Evolutionary conservation across 148 eudicot species (phyloP), one percentile per base, ranked within the genome.

Genomic region (Rhododendron henanense): DNA sequence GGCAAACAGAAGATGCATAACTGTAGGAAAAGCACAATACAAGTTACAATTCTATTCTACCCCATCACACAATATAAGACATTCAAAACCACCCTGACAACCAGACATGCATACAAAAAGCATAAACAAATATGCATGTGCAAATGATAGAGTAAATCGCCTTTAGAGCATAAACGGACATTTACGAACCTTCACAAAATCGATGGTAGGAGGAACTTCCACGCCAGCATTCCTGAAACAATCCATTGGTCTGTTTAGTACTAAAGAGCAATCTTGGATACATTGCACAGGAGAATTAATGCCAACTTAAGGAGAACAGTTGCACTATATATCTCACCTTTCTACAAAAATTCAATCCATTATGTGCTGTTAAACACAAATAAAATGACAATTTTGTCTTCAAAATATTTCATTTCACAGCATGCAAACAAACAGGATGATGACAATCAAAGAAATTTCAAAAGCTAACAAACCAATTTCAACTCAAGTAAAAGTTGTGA

Each of bases 181-280:
- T 44, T 41, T 45, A 77, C 88, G 10, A 25, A 95, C 98, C 96
- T 94, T 94, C 87, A 94, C 88, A 88, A 93, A 90, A 86, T 94
- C 93, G 76, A 83, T 78, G 37, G 93, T 83, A 23, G 81, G 77
- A 84, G 95, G 93, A 88, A 84, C 85, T 89, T 87, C 91, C 33
- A 59, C 77, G 78, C 89, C 92, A 79, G 94, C 89, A 81, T 90
- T 87, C 98, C 96, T 95, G 91, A 90, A 88, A 71, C 57, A 55
- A 55, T 55, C 10, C 67, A 19, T 31, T 47, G 19, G 83, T 81
- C 61, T 3, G 23, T 50, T 50, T 25, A 50, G 31, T 28, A 41
- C 45, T 41, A 79, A 47, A 50, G 1, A 71, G 39, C 5, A 75
- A 35, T 39, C 47, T 78, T 6, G 45, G 50, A 35, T 39, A 39